phyloP scores from a whole-genome alignment of 2,329 filamentous ascomycete genomes.

The Claviceps monticola region DNA sequence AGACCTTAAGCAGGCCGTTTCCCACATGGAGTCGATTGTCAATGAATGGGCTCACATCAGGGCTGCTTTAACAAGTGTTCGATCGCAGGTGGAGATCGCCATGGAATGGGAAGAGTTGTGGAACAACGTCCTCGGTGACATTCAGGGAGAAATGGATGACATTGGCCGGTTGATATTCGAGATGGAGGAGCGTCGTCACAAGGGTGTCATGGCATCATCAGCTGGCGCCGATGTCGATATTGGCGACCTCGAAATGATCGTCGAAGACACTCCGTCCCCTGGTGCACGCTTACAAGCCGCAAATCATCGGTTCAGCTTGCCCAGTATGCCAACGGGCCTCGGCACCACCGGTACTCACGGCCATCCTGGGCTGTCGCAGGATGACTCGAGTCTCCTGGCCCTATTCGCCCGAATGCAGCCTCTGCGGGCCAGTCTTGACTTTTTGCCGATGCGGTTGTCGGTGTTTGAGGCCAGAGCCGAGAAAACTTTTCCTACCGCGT shows the following conservation, averaged over 20 bases:
- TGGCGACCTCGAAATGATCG: conserved; percentile 81
- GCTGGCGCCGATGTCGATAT: conserved; percentile 59
- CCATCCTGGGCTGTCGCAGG: conserved; percentile 46
- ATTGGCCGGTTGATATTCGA: conserved; percentile 77
- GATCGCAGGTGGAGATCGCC: conserved; percentile 84
- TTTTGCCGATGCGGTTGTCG: conserved; percentile 84
- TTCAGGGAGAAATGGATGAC: conserved; percentile 73
- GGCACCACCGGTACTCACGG: conserved; percentile 41
- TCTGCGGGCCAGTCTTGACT: conserved; percentile 81
- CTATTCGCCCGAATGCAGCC: conserved; percentile 94
- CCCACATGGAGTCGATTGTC: conserved; percentile 80
- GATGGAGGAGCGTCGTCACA: conserved; percentile 92
- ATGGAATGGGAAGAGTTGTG: conserved; percentile 99
- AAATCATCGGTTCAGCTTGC: conserved; percentile 53
- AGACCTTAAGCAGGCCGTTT: conserved; percentile 61
- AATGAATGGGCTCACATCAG: conserved; percentile 76
- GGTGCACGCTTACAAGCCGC: conserved; percentile 35
- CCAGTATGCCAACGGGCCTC: conserved; percentile 49
- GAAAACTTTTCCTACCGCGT: conserved; percentile 73
- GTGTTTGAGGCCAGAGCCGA: conserved; percentile 72
- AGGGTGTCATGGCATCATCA: conserved; percentile 52
- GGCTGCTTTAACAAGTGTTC: conserved; percentile 61
- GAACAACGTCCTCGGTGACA: conserved; percentile 86
- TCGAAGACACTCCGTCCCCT: conserved; percentile 64
- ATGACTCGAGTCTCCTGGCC: conserved; percentile 78